Evolutionary conservation across 2,329 filamentous ascomycete genomes (phyloP).

Genomic region (Neonectria magnoliae): DNA sequence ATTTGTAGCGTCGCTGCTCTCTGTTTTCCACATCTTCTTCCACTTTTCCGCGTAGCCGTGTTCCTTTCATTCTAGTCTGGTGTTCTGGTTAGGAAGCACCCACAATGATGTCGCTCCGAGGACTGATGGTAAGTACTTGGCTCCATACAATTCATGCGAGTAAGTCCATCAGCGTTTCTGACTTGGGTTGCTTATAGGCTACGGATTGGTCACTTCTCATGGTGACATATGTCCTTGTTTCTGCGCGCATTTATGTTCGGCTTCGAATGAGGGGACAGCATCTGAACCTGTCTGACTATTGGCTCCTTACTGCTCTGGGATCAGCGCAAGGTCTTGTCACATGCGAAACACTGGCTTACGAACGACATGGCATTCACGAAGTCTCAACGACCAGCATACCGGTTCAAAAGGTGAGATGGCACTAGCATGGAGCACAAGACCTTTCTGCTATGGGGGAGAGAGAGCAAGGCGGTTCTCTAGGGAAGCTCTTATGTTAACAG

Average conservation of each 20-base stretch:
- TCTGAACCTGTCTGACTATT: constrained; percentile 2
- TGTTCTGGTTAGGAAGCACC: neutral
- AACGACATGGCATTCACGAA: neutral
- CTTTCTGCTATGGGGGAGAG: neutral
- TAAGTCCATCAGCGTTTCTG: neutral
- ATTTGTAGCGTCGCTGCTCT: neutral
- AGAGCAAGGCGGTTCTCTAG: neutral
- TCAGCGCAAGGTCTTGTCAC: constrained; percentile 2
- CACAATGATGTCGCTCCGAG: neutral
- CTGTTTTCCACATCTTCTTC: neutral
- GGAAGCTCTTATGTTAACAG: neutral
- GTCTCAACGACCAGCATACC: neutral
- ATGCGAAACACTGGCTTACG: constrained; percentile 10
- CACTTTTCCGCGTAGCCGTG: neutral
- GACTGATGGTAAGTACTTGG: neutral
- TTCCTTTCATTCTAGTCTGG: neutral
- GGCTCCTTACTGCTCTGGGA: neutral
- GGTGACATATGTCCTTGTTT: neutral
- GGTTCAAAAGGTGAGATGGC: constrained; percentile 5
- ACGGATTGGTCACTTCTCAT: constrained; percentile 10
- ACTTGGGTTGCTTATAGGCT: neutral
- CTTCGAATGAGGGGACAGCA: constrained; percentile 7
- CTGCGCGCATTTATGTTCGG: constrained; percentile 13
- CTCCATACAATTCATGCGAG: neutral
- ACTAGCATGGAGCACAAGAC: neutral